Evolutionary conservation across 768 basidiomycete species (phyloP), one percentile per base, ranked within the genome.

Genomic region (Kwoniella dendrophila): DNA sequence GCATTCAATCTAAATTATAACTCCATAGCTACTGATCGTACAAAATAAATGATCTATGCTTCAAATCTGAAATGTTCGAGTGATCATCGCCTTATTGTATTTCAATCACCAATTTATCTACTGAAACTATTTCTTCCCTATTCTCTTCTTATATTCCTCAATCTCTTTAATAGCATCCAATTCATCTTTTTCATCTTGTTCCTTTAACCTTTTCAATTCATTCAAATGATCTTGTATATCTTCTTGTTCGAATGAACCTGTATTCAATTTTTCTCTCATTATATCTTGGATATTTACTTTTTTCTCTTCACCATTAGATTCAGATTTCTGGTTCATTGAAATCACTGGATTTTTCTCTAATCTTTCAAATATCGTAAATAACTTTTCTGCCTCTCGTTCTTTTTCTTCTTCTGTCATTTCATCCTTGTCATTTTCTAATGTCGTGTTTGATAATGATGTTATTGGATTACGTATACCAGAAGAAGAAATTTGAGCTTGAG

Each of bases 391-490:
- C 80, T 99, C 96, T 10, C 81, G 81, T 74, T 96, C 92, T 78
- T 95, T 96, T 83, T 99, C 95, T 75, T 94, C 93, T 30, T 94
- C 88, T 0, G 92, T 88, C 93, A 99, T 95, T 24, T 66, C 56
- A 8, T 59, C 60, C 30, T 66, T 38, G 51, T 85, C 80, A 3
- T 81, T 82, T 93, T 1, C 18, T 14, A 20, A 43, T 20, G 7
- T 20, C 12, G 18, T 14, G 90, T 91, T 75, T 92, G 89, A 75
- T 90, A 88, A 34, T 40, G 45, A 12, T 26, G 70, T 63, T 55
- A 71, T 71, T 18, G 73, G 68, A 62, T 73, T 58, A 30, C 69
- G 62, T 44, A n/a, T n/a, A n/a, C n/a, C n/a, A n/a, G n/a, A n/a
- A n/a, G n/a, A n/a, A n/a, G n/a, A n/a, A n/a, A n/a, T n/a, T n/a